Base-by-base conservation (phyloP, 1,139 yeast genomes). In the Suhomyces guaymorum region DNA sequence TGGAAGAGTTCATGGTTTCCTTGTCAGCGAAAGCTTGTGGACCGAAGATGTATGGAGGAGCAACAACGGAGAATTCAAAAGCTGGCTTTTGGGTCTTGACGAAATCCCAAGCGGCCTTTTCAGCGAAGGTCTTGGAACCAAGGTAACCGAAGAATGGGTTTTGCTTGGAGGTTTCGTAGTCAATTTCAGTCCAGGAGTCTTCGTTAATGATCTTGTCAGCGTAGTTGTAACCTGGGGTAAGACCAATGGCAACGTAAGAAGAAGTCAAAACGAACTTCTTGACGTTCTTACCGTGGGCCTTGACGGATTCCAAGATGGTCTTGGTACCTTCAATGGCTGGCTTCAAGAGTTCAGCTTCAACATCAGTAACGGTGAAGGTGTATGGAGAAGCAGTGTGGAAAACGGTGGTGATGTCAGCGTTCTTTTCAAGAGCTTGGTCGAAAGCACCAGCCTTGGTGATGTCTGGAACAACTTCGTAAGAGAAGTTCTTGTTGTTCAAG, bases 51-150 rank as follows among this genome's bases (percentile, higher is more conserved):
- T 51, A 52, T 2, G 53, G 53, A 5, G 64, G 64, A 33, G 53
- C 48, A 3, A 52, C 53, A 22, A 37, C 54, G 36, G 43, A 38
- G 4, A 59, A 59, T 36, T 49, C 48, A 17, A 52, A 37, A 7
- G 43, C 32, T 27, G 75, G 70, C 4, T 59, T 57, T 18, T 61
- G 49, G 7, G 44, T 42, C 30, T 61, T 48, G 16, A 70, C 53
- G 41, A 73, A 77, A 1, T 73, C 68, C 79, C 83, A 74, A 1
- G 78, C 81, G 1, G 75, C 71, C 38, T 54, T 52, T 50, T 76
- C 82, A 15, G 80, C 77, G 37, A 65, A 63, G 56, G 64, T 70
- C 53, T 77, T 77, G 7, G 81, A 74, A 1, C 70, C 78, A 38
- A 59, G 42, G 54, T 77, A 77, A 5, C 19, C 30, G 3, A 13